Base-by-base conservation (phyloP, 2,329 filamentous ascomycete genomes). In the Graphiopsis chlorocephala region DNA sequence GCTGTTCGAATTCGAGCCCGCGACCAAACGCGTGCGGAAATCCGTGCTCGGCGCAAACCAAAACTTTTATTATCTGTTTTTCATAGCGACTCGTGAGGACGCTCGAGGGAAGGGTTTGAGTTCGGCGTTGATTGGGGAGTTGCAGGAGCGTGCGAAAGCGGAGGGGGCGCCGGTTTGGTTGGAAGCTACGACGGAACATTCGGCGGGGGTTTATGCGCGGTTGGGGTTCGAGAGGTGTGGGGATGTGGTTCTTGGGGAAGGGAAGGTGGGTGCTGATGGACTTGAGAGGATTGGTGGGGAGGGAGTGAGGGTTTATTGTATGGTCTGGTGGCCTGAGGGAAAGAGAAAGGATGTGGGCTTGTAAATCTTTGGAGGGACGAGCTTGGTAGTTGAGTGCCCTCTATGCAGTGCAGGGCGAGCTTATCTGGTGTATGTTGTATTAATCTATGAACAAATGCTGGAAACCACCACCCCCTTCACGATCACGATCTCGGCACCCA, bases 1-100 rank as follows among this genome's bases (percentile, higher is more conserved):
- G 71, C 66, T 74, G 15, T 11, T 64, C 17, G 72, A 74, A 48
- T 72, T 68, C 38, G 64, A 64, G n/a, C 57, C 50, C 1, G 52
- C 61, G 23, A 60, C 62, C 1, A 69, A 71, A 15, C 58, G n/a
- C 8, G 35, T 67, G 1, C 71, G 71, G 66, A 63, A 63, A 23
- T 63, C 55, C 26, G 61, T 62, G 5, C 50, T 72, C 33, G 50
- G 57, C 31, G 67, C 23, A 7, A 63, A 23, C 12, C 61, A 64
- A 38, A 28, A 33, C 23, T 73, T 66, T 59, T 69, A 67, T 26
- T 73, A 74, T 64, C 55, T 74, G 38, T 73, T 71, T 60, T 70
- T 71, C 42, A 64, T 73, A n/a, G 71, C 66, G 10, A 74, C 71
- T 12, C 52, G 61, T 14, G 59, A 63, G 15, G 59, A 64, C 17